A percentile compares a stretch with the other conserved stretches of the same genome.
Conservation (phyloP, 1,284 basidiomycete species). For the Marasmius tenuissimus region DNA sequence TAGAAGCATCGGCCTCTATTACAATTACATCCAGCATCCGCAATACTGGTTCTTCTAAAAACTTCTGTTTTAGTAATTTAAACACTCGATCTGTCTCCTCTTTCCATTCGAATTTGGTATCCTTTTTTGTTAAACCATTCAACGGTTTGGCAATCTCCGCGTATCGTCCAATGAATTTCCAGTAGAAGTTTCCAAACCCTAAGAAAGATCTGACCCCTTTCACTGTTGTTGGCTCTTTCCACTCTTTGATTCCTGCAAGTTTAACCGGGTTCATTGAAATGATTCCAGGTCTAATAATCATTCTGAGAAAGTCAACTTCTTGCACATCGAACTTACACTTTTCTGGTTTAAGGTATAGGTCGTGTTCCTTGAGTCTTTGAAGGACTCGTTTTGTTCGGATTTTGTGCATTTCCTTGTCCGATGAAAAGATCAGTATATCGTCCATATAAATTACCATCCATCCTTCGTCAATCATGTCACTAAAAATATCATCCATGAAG, state of each 20-base stretch:
- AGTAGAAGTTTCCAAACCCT: constrained; percentile 17
- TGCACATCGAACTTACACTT: too few species aligned
- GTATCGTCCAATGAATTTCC: constrained; percentile 39
- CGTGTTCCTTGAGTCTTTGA: constrained; percentile 9
- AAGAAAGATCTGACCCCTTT: not conserved
- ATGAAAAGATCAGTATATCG: constrained; percentile 29
- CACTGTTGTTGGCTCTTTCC: not conserved
- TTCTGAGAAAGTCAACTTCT: too few species aligned
- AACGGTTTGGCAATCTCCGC: constrained; percentile 26
- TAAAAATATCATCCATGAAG: constrained; percentile 25
- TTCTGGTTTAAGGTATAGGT: not conserved
- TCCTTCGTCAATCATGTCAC: constrained; percentile 17
- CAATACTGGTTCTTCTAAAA: not conserved
- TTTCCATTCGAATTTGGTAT: not conserved
- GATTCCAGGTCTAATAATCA: too few species aligned
- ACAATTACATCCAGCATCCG: not conserved
- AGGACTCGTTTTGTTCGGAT: too few species aligned
- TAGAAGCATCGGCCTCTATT: constrained; percentile 7
- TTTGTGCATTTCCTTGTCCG: constrained; percentile 18
- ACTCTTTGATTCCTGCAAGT: not conserved
- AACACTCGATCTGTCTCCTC: not conserved
- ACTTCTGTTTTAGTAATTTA: not conserved
- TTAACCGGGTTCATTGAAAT: not conserved
- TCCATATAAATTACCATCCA: constrained; percentile 27
- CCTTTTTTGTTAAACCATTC: constrained; percentile 14